phyloP scores from a whole-genome alignment of 306 rosid genomes.

The Malus domestica region ASM211411v1 NC_041805.1:22666001-22666500 shows the following conservation, averaged over 20 bases:
- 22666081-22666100: conserved; percentile 24
- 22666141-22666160: conserved; percentile 35
- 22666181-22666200: conserved; percentile 42
- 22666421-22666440: conserved; percentile 11
- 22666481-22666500: background rate
- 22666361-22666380: conserved; percentile 94
- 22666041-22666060: conserved; percentile 59
- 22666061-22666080: conserved; percentile 61
- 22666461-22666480: background rate
- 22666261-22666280: conserved; percentile 64
- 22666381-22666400: conserved; percentile 17
- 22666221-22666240: conserved; percentile 28
- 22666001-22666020: background rate
- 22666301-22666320: conserved; percentile 53
- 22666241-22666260: conserved; percentile 30
- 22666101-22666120: conserved; percentile 4
- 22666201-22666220: conserved; percentile 34
- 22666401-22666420: background rate
- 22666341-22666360: conserved; percentile 92
- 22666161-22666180: conserved; percentile 43
- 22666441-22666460: background rate
- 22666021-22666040: background rate
- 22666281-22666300: conserved; percentile 61
- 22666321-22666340: conserved; percentile 68
- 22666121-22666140: conserved; percentile 63